Base-by-base conservation (phyloP, 2,329 filamentous ascomycete genomes). In the Venturia effusa region DNA sequence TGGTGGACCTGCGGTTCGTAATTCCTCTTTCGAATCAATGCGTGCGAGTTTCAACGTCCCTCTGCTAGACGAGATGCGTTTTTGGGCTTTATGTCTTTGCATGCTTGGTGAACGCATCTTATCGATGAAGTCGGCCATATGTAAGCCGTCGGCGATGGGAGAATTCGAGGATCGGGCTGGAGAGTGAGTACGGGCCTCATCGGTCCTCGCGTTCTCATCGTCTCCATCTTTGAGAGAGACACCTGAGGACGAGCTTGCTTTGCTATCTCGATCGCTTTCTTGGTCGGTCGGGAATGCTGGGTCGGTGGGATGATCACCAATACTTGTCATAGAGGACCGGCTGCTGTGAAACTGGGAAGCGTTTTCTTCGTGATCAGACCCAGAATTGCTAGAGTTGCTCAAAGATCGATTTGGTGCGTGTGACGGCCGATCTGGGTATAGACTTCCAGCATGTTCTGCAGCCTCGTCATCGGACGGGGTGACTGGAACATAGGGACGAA, bases 261-360 rank as follows among this genome's bases (percentile, higher is more conserved):
- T 41, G n/a, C 41, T 13, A 17, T 27, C 51, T 48, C 17, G 43
- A 27, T 37, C 30, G 40, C 41, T 41, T 22, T 30, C 40, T 48
- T 62, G 51, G 6, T 32, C 34, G 15, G 19, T 15, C 11, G 34
- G 51, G 37, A 40, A 27, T n/a, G 10, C 55, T 40, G 55, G 11
- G 41, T 60, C 40, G 8, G 34, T 30, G 11, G 59, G 19, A 39
- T 63, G 48, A 32, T 54, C 61, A n/a, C 37, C 62, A 61, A 64
- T 64, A 30, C 62, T 64, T 1, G 62, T 64, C 62, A 64, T 61
- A n/a, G 62, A 64, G 24, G 62, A 64, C 15, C 62, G 32, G 32
- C 43, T 64, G 55, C 62, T 64, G 39, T 15, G 43, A 3, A 22
- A 15, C 19, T 24, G 24, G 39, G 61, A 63, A 32, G 32, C 24